A percentile compares a stretch with the other conserved stretches of the same genome.
Evolutionary conservation across 768 basidiomycete species (phyloP).

Genomic region (Tephrocybe sp.): DNA sequence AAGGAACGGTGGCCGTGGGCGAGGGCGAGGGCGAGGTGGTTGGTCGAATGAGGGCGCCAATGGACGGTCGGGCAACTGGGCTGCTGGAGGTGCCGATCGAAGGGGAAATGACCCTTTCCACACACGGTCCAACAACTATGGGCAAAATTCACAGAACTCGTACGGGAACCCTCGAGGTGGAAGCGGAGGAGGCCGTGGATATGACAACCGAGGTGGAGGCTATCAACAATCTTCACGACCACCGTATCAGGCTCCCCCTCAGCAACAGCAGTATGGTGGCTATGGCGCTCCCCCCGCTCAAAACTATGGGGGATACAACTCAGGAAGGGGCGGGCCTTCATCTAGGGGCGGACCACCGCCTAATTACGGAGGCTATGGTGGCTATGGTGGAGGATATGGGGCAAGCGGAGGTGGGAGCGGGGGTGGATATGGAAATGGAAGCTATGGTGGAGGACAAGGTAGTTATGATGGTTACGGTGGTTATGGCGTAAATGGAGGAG

Average conservation of each 20-base stretch:
- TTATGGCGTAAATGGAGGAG: conserved; percentile 18
- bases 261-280: conserved; percentile 32
- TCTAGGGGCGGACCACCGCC: conserved; percentile 23
- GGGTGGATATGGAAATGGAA: conserved; percentile 25
- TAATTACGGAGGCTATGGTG: conserved; percentile 22
- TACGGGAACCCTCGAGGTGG: conserved; percentile 29
- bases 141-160: conserved; percentile 20
- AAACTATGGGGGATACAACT: conserved; percentile 30
- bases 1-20: conserved; percentile 51
- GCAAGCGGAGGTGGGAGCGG: conserved; percentile 14
- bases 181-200: conserved; percentile 24
- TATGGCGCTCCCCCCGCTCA: conserved; percentile 26
- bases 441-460: conserved; percentile 29
- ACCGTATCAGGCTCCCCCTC: conserved; percentile 27
- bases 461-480: conserved; percentile 35
- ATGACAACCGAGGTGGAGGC: conserved; percentile 30
- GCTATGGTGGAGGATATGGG: conserved; percentile 9
- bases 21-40: conserved; percentile 47
- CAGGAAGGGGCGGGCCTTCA: conserved; percentile 25
- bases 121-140: conserved; percentile 39
- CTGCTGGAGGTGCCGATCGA: conserved; percentile 31
- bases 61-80: conserved; percentile 25
- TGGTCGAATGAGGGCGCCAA: conserved; percentile 17
- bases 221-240: conserved; percentile 37
- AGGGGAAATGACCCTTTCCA: conserved; percentile 49